These are phyloP conservation scores for Fusarium longipes DNA, from an alignment of 2,329 filamentous ascomycete genomes.

Conservation along the genomic window DNA sequence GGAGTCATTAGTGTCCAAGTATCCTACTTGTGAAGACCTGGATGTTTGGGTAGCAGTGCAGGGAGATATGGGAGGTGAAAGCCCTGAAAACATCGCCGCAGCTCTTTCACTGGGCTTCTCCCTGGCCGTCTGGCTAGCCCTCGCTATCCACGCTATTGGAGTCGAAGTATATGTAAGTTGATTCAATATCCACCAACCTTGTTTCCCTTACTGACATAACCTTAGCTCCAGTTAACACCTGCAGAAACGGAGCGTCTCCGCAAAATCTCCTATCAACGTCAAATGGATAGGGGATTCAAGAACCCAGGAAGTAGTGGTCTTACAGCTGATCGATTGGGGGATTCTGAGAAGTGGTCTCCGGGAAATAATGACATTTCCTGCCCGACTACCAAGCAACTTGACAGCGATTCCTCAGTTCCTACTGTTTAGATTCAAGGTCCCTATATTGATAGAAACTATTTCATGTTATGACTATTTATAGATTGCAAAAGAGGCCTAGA, in stretches of 20 bases:
- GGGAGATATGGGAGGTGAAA: conserved; percentile 13
- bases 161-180: conserved; percentile 22
- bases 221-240: conserved; percentile 17
- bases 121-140: conserved; percentile 3
- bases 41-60: conserved; percentile 21
- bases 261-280: conserved; percentile 10
- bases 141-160: conserved; percentile 14
- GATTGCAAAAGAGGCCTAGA: too few species aligned
- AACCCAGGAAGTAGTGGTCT: conserved; percentile 8
- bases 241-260: conserved; percentile 20
- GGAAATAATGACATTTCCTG: not conserved
- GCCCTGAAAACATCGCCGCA: conserved; percentile 7
- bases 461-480: not conserved
- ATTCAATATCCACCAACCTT: fast-evolving
- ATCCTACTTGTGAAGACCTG: conserved; percentile 2
- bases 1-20: not conserved
- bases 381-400: not conserved
- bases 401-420: not conserved
- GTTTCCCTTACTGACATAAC: not conserved
- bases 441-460: not conserved
- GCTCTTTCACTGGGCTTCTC: conserved; percentile 17
- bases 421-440: not conserved
- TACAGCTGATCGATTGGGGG: conserved; percentile 14
- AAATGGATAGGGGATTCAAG: conserved; percentile 14
- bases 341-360: conserved; percentile 7